These are phyloP conservation scores for Gilbertella persicaria DNA, from an alignment of 371 early-diverging fungal species.

Conservation along the genomic window DNA sequence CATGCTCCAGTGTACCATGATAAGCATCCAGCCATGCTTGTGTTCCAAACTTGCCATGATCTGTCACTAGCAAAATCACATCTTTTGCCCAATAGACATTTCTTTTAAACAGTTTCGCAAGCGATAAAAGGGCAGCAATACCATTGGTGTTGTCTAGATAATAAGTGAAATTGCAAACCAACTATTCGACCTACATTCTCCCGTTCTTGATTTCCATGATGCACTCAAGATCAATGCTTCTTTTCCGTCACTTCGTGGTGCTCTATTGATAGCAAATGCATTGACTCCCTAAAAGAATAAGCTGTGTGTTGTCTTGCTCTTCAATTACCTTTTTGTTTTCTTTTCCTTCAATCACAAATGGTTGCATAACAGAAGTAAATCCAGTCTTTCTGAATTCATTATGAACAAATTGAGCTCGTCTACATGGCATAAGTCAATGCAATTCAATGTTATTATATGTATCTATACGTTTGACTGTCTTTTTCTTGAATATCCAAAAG, in stretches of 20 bases:
- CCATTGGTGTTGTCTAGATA: constrained; percentile 73
- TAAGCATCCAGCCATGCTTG: constrained; percentile 93
- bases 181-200: constrained; percentile 33
- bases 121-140: constrained; percentile 69
- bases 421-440: constrained; percentile 11
- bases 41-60: constrained; percentile 72
- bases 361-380: constrained; percentile 61
- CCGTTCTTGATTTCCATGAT: constrained; percentile 69
- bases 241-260: constrained; percentile 88
- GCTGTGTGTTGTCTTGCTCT: background rate
- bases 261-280: constrained; percentile 82
- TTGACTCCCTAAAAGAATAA: constrained; percentile 61
- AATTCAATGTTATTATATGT: background rate
- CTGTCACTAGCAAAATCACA: constrained; percentile 83
- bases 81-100: constrained; percentile 92
- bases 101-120: constrained; percentile 77
- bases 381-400: constrained; percentile 57
- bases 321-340: constrained; percentile 15
- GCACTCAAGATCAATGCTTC: constrained; percentile 87
- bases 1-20: constrained; percentile 64
- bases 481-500: constrained; percentile 21
- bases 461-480: constrained; percentile 30
- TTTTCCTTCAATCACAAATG: constrained; percentile 36
- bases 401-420: constrained; percentile 56
- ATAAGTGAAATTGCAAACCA: background rate